Evolutionary conservation across 129 eudicot genomes (phyloP), one percentile per base, ranked within the genome.

Genomic region (Centrapalus pauciflorus): DNA sequence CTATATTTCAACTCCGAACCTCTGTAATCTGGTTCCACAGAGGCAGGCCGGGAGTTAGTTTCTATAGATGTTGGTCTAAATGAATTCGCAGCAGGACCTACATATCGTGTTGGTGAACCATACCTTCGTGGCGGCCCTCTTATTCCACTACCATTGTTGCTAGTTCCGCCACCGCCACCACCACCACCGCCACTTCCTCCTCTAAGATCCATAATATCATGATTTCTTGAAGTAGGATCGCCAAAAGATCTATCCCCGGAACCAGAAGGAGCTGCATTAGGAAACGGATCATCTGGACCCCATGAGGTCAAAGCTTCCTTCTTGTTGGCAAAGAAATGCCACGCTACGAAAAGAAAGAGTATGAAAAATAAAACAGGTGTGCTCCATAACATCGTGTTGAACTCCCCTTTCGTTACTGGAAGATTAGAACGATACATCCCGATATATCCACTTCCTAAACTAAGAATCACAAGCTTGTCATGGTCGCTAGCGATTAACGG

Each of bases 261-360:
- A 34, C 71, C 78, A 3, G 96, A 65, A n/a, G 95, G 86, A 35
- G 88, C 84, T 70, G 84, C 96, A 28, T 63, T 79, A 11, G 84
- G 56, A 37, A 89, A 84, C 2, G 95, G 99, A 46, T 94, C 99
- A 66, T 94, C 99, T 0, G 99, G 97, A 40, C 95, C 97, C 99
- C 99, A 94, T 0, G 95, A 84, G 50, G 90, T 86, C 63, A 86
- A 89, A 7, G 86, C 90, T 58, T 86, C 99, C 83, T 89, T 94
- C 69, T 94, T 94, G 59, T 86, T 84, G 9, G 97, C 99, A 38
- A 94, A 94, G 72, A 89, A 94, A 55, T 86, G 95, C 87, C 89
- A 94, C 3, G 97, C 97, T 5, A 86, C 99, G 25, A 94, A 89
- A 27, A 89, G 85, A 79, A 94, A 94, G 29, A 94, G 79, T 41